These are phyloP conservation scores for Geotrichum carabidarum DNA, from an alignment of 1,139 yeast species.

Conservation along the genomic window DNA sequence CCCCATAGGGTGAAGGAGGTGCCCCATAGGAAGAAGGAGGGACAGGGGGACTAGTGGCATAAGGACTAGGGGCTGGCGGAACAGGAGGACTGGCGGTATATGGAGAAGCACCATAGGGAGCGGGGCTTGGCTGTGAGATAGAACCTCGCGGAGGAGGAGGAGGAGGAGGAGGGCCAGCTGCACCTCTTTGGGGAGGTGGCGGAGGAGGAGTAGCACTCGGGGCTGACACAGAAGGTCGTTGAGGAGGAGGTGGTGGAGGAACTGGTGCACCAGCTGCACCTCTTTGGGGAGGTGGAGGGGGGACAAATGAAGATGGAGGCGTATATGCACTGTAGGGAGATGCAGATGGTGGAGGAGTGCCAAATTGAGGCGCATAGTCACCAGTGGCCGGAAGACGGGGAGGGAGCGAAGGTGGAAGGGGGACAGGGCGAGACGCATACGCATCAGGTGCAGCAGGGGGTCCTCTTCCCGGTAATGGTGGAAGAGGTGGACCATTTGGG, in stretches of 20 bases:
- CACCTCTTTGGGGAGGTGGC: conserved; percentile 23
- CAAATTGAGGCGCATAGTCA: conserved; percentile 18
- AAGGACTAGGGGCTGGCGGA: conserved; percentile 31
- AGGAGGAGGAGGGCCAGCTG: conserved; percentile 34
- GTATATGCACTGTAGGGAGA: conserved; percentile 14
- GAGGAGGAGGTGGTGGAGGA: conserved; percentile 38
- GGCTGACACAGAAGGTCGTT: conserved; percentile 25
- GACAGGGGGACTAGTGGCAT: conserved; percentile 26
- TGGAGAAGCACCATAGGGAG: conserved; percentile 25
- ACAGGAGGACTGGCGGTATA: conserved; percentile 31
- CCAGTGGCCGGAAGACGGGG: conserved; percentile 14
- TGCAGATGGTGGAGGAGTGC: conserved; percentile 20
- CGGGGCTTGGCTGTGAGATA: conserved; percentile 30
- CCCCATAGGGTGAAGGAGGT: conserved; percentile 13
- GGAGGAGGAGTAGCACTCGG: conserved; percentile 28
- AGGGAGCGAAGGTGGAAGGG: conserved; percentile 18
- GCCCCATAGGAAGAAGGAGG: conserved; percentile 23
- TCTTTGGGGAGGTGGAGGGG: conserved; percentile 24
- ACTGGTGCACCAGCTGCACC: conserved; percentile 28
- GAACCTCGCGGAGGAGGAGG: conserved; percentile 31
- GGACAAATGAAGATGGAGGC: conserved; percentile 18
- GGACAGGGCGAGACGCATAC: conserved; percentile 14
- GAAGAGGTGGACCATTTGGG: conserved; percentile 10
- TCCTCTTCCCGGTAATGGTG: conserved; percentile 14
- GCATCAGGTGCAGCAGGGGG: conserved; percentile 6